Evolutionary conservation across 1,284 basidiomycete species (phyloP).

Genomic region (Anthracocystis setariae): DNA sequence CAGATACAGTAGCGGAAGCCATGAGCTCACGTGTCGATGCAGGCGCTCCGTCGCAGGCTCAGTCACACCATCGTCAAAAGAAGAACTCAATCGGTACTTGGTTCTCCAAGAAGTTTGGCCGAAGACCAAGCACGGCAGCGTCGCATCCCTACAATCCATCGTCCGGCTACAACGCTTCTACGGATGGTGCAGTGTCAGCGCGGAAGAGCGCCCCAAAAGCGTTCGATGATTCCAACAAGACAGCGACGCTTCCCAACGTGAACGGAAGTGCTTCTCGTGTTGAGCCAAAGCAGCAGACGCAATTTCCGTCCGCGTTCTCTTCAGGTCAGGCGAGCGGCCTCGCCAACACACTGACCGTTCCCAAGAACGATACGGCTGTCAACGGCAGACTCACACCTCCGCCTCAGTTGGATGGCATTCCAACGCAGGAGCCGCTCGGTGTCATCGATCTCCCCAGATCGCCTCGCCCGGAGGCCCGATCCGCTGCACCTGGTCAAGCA

Average conservation of each 20-base stretch:
- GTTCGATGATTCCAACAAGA: constrained; percentile 13
- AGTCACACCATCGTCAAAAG: constrained; percentile 22
- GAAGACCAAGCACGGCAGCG: constrained; percentile 29
- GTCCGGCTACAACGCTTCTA: constrained; percentile 3
- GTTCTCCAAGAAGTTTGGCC: constrained; percentile 56
- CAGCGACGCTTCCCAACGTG: constrained; percentile 16
- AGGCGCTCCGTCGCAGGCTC: constrained; percentile 15
- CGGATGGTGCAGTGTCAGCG: constrained; percentile 7
- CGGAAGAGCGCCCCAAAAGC: constrained; percentile 13
- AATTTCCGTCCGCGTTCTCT: constrained; percentile 24
- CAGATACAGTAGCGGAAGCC: not conserved
- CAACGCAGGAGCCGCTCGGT: constrained; percentile 48
- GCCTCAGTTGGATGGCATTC: constrained; percentile 49
- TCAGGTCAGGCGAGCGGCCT: constrained; percentile 34
- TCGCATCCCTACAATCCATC: constrained; percentile 1
- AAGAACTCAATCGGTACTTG: constrained; percentile 52
- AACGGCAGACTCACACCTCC: constrained; percentile 36
- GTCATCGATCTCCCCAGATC: constrained; percentile 40
- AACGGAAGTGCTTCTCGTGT: constrained; percentile 10
- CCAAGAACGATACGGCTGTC: constrained; percentile 7
- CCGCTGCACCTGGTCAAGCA: not conserved
- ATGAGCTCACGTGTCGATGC: constrained; percentile 9
- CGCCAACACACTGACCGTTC: constrained; percentile 47
- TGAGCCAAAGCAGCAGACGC: constrained; percentile 17
- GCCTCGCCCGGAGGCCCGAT: constrained; percentile 18